Evolutionary conservation across 352 stramenopile genomes (phyloP), one percentile per base, ranked within the genome.

Genomic region (Phytophthora melonis): DNA sequence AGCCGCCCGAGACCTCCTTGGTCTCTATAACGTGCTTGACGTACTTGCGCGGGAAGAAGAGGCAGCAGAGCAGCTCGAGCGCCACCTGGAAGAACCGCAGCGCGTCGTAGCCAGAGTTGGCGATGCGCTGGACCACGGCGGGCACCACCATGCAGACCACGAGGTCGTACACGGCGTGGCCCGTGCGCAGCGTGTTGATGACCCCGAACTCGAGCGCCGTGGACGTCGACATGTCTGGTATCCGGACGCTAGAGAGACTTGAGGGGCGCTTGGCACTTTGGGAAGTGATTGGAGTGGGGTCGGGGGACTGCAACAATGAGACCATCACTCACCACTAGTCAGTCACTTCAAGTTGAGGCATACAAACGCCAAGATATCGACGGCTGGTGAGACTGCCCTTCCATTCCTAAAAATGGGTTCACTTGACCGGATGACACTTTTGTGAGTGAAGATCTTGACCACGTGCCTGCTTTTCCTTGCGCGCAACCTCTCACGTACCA

Each of bases 61-160:
- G 45, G 2, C 13, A 56, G 14, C 55, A 55, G 23, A 75, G 41
- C 45, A 75, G 66, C 45, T 56, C 19, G 6, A 75, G 32, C 8
- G 63, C 58, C 7, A 27, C 21, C 32, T 66, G 58, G 47, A 61
- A 25, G 27, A 70, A 43, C 16, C 54, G 47, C 2, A 70, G 45
- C 14, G 71, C 68, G 47, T 75, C 50, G 13, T 74, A 43, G 41
- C 71, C 53, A 30, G 64, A 77, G 16, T 49, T 70, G 7, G 59
- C 54, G 61, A 79, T 63, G 27, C 62, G 58, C 47, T 88, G 82
- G 52, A 88, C 75, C 43, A 88, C 63, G 16, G 82, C 53, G 9
- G 84, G 84, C n/a, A 91, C 78, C 3, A 75, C 41, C 71, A 91
- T 79, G 65, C 83, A 91, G 57, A 89, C 71, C 66, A 90, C 71